A percentile compares a stretch with the other conserved stretches of the same genome.
Conservation (phyloP, 2,329 filamentous ascomycete genomes). For the Torrubiellomyces zombiae region DNA sequence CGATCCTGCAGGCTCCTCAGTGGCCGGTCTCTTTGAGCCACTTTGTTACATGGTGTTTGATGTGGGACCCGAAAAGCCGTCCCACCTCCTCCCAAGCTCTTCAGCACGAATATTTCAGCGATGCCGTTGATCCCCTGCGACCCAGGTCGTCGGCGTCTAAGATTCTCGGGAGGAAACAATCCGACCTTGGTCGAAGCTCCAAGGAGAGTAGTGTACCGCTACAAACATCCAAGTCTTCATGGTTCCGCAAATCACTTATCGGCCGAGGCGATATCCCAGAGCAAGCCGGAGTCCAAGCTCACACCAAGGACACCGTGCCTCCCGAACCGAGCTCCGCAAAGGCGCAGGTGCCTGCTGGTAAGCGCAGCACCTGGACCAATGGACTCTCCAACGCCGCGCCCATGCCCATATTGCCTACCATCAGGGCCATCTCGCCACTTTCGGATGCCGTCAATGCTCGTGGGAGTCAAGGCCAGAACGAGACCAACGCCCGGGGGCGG, state of each 20-base stretch:
- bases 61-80: slow-evolving; percentile 92
- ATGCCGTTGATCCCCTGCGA: slow-evolving; percentile 79
- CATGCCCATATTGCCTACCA: slow-evolving; percentile 91
- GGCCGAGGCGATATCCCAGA: slow-evolving; percentile 57
- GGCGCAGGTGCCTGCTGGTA: slow-evolving; percentile 37
- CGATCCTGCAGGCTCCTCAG: slow-evolving; percentile 74
- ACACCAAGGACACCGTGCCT: slow-evolving; percentile 27
- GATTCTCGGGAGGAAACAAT: slow-evolving; percentile 78
- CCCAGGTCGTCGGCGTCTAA: slow-evolving; percentile 82
- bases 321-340: slow-evolving; percentile 22
- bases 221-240: slow-evolving; percentile 71
- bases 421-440: slow-evolving; percentile 89
- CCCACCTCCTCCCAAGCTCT: slow-evolving; percentile 91
- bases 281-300: slow-evolving; percentile 29
- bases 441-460: slow-evolving; percentile 85
- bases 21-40: slow-evolving; percentile 80
- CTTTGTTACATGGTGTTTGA: slow-evolving; percentile 95
- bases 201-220: slow-evolving; percentile 41
- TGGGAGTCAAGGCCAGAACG: slow-evolving; percentile 49
- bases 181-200: slow-evolving; percentile 53
- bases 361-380: slow-evolving; percentile 89
- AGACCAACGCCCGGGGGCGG: slow-evolving; percentile 19
- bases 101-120: slow-evolving; percentile 83
- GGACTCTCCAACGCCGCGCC: slow-evolving; percentile 66
- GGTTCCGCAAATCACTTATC: slow-evolving; percentile 93